Evolutionary conservation across 106 monocot species (phyloP).

Genomic region (Allium fistulosum): DNA sequence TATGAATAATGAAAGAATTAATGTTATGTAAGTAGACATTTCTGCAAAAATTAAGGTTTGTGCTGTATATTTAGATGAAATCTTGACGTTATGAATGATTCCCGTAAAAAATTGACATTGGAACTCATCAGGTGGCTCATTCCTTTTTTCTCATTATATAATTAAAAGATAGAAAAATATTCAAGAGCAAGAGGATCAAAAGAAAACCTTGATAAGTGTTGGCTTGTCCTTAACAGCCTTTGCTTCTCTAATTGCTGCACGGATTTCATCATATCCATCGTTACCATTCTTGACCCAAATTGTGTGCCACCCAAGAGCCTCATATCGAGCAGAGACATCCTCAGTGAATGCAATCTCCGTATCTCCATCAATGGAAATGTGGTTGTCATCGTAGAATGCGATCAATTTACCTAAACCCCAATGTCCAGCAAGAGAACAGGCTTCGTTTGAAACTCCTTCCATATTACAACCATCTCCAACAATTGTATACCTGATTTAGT

Average conservation of each 20-base stretch:
- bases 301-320: conserved; percentile 84
- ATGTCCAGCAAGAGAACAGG: conserved; percentile 73
- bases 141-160: not conserved
- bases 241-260: conserved; percentile 79
- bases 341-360: conserved; percentile 86
- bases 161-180: not conserved
- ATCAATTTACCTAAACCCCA: conserved; percentile 84
- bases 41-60: too few relatives aligned
- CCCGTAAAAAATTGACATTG: too few relatives aligned
- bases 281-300: conserved; percentile 92
- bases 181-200: not conserved
- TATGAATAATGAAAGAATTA: too few relatives aligned
- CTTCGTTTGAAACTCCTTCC: conserved; percentile 84
- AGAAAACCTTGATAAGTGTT: conserved; percentile 10
- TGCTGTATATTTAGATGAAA: too few relatives aligned
- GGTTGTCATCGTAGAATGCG: conserved; percentile 91
- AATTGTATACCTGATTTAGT: conserved; percentile 42
- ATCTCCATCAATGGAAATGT: conserved; percentile 79
- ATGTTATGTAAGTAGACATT: too few relatives aligned
- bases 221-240: conserved; percentile 64
- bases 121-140: too few relatives aligned
- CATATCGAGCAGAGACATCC: conserved; percentile 65
- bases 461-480: conserved; percentile 83
- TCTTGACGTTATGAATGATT: too few relatives aligned
- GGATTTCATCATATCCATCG: conserved; percentile 72